phyloP scores from a whole-genome alignment of 164 flowering plant species.

The Annona squamosa region DNA sequence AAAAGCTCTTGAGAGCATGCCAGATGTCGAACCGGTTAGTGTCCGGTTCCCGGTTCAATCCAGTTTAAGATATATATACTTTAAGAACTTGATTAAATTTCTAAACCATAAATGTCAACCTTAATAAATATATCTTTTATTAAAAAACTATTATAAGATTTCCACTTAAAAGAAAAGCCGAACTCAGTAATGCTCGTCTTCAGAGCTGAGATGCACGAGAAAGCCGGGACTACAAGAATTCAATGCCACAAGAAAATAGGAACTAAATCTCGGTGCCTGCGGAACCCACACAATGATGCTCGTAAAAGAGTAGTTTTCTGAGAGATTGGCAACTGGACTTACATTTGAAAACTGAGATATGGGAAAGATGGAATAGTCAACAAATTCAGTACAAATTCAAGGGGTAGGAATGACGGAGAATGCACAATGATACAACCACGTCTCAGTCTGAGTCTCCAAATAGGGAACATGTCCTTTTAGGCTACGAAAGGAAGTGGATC shows the following conservation, averaged over 20 bases:
- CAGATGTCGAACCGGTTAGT: too few relatives aligned
- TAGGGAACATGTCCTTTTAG: background rate
- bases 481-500: too few relatives aligned
- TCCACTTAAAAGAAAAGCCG: background rate
- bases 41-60: too few relatives aligned
- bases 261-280: background rate
- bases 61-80: too few relatives aligned
- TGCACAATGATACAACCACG: background rate
- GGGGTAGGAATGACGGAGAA: background rate
- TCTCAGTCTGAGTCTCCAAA: background rate
- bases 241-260: background rate
- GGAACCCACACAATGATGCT: background rate
- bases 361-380: too few relatives aligned
- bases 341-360: background rate
- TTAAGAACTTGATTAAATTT: too few relatives aligned
- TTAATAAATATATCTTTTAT: too few relatives aligned
- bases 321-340: background rate
- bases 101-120: too few relatives aligned
- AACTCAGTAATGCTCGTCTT: background rate
- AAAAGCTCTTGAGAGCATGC: too few relatives aligned
- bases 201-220: background rate
- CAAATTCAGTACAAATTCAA: background rate
- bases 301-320: background rate
- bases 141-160: too few relatives aligned
- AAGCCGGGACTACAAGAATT: background rate